Base-by-base conservation (phyloP, 768 basidiomycete genomes). In the Pulveroboletus sp. region DNA sequence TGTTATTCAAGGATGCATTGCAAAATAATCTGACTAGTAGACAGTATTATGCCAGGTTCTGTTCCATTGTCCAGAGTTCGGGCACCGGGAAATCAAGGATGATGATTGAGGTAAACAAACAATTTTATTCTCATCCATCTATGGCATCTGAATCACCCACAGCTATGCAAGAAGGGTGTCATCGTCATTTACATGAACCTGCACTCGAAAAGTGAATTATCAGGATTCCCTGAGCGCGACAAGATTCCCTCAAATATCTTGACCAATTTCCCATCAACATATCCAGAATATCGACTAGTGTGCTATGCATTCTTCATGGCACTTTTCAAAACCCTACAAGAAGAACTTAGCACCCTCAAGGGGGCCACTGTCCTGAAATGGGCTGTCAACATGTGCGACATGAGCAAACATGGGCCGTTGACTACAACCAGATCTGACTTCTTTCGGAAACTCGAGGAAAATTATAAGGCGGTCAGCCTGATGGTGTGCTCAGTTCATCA, bases 221-320 rank as follows among this genome's bases (percentile, higher is more conserved):
- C 7, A 0, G 31, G 51, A 4, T 60, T 60, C 31, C 61, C 62
- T 16, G 1, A 3, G 5, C 62, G 48, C 0, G 62, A 63, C 45
- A 4, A 6, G 2, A 36, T 55, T 22, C 56, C 59, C 20, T 39
- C 58, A 3, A 8, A 32, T 7, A 52, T 62, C 14, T 42, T 62
- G 20, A 56, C 55, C 5, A 16, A 47, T 11, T 48, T 44, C 6
- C 32, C 44, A 2, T 1, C 11, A 4, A 27, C 41, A 6, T 20
- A 8, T 8, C 13, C 11, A 5, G 44, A 14, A 0, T 63, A 60
- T 20, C 31, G 20, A 11, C 24, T 17, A 0, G 7, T 39, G 8
- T 62, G 55, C 36, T 57, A 40, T 6, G 40, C 47, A 0, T 50
- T 62, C 39, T 47, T 62, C 40, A 46, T 35, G 1, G 57, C 60